Evolutionary conservation across 192 early-diverging fungal genomes (phyloP).

Genomic region (Paraglomus occultum): DNA sequence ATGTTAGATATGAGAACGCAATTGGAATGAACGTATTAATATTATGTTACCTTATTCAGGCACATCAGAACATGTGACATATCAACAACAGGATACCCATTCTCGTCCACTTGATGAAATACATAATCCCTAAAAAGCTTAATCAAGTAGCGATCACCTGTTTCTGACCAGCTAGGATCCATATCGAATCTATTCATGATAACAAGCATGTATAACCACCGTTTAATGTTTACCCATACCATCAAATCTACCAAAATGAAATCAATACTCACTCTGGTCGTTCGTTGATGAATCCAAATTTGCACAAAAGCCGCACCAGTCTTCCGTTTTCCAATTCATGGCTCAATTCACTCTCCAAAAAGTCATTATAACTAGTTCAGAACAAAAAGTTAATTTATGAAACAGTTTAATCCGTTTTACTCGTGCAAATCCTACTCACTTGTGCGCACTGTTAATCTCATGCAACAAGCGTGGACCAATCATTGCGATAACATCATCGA

Average conservation of each 20-base stretch:
- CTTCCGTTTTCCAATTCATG: conserved; percentile 92
- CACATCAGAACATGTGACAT: conserved; percentile 91
- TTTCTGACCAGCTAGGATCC: conserved; percentile 96
- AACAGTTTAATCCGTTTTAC: background rate
- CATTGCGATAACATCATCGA: conserved; percentile 79
- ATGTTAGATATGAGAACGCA: conserved; percentile 4
- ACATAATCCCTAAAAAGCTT: conserved; percentile 98
- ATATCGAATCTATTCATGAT: conserved; percentile 64
- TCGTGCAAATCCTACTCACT: conserved; percentile 42
- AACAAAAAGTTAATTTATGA: background rate
- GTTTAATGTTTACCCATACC: background rate
- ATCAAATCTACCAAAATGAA: background rate
- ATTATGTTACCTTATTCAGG: conserved; percentile 81
- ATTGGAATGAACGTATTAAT: background rate
- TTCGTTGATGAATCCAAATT: conserved; percentile 82
- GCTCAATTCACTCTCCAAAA: conserved; percentile 72
- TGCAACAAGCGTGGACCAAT: conserved; percentile 71
- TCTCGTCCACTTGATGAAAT: conserved; percentile 92
- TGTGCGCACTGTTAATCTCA: conserved; percentile 74
- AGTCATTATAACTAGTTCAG: conserved; percentile 61
- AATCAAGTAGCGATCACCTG: conserved; percentile 95
- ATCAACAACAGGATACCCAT: conserved; percentile 80
- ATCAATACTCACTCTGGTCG: conserved; percentile 25
- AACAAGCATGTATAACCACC: background rate
- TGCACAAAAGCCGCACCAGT: conserved; percentile 80